Conservation (phyloP, 495 filamentous ascomycete genomes). For the Evansstolkia leycettana region DNA sequence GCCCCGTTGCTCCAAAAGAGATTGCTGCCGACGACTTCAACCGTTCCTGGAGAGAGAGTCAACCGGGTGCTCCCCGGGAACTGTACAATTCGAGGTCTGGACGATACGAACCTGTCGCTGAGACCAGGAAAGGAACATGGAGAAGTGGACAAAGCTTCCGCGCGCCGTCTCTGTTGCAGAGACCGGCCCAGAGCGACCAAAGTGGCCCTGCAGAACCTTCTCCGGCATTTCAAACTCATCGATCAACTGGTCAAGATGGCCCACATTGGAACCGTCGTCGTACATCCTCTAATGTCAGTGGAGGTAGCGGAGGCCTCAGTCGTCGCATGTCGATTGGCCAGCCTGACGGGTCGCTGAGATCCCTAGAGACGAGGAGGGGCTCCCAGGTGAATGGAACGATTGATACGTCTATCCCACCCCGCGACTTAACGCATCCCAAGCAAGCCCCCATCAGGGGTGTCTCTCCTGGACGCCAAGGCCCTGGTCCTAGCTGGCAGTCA, state of each 20-base stretch:
- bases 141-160: slow-evolving; percentile 54
- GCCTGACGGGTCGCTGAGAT: slow-evolving; percentile 31
- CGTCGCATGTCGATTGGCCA: slow-evolving; percentile 44
- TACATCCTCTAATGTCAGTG: slow-evolving; percentile 90
- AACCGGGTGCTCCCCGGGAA: slow-evolving; percentile 53
- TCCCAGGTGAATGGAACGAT: slow-evolving; percentile 32
- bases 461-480: slow-evolving; percentile 15
- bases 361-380: slow-evolving; percentile 32
- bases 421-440: slow-evolving; percentile 13
- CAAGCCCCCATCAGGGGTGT: slow-evolving; percentile 10
- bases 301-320: slow-evolving; percentile 64
- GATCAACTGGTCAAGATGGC: slow-evolving; percentile 54
- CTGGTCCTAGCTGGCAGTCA: slow-evolving; percentile 28
- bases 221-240: slow-evolving; percentile 76
- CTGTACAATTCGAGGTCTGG: slow-evolving; percentile 92
- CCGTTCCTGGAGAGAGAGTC: slow-evolving; percentile 66
- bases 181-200: slow-evolving; percentile 44
- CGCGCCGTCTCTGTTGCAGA: slow-evolving; percentile 71
- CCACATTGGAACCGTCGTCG: slow-evolving; percentile 63
- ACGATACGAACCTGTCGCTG: slow-evolving; percentile 79
- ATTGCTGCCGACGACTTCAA: slow-evolving; percentile 94
- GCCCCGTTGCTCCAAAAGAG: slow-evolving; percentile 52
- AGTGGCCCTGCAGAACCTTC: slow-evolving; percentile 79
- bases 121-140: slow-evolving; percentile 56
- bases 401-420: slow-evolving; percentile 18